Conservation (phyloP, 2,329 filamentous ascomycete genomes). For the Aureobasidium sp. region DNA sequence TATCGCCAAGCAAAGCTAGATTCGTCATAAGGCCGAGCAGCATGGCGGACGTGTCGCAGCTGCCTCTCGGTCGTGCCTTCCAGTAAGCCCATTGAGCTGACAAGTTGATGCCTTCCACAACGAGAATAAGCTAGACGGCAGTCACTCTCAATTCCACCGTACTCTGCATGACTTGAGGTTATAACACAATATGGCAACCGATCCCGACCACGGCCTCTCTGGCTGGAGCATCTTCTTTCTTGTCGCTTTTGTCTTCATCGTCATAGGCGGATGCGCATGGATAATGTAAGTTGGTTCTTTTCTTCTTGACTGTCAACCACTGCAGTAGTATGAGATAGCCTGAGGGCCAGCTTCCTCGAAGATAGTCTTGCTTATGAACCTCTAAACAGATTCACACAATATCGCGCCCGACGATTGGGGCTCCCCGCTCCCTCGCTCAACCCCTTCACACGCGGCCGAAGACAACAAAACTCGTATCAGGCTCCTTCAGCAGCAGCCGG, state of each 20-base stretch:
- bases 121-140: slow-evolving; percentile 9
- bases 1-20: background rate
- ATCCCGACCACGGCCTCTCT: slow-evolving; percentile 23
- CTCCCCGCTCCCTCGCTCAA: slow-evolving; percentile 77
- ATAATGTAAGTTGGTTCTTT: slow-evolving; percentile 48
- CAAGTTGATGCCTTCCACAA: slow-evolving; percentile 1
- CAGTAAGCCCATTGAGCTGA: slow-evolving; percentile 4
- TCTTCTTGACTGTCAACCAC: background rate
- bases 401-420: slow-evolving; percentile 77
- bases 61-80: background rate
- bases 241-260: slow-evolving; percentile 69
- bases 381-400: slow-evolving; percentile 64
- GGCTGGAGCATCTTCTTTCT: slow-evolving; percentile 74
- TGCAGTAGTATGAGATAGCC: background rate
- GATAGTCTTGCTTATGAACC: background rate
- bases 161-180: background rate
- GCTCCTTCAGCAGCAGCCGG: slow-evolving; percentile 62
- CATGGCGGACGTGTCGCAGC: background rate
- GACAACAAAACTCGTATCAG: slow-evolving; percentile 38
- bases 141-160: background rate
- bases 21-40: slow-evolving; percentile 4
- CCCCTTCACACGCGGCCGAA: slow-evolving; percentile 63
- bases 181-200: slow-evolving; percentile 16
- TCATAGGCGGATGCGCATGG: slow-evolving; percentile 69
- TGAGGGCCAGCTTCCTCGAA: too few relatives aligned